A percentile compares a stretch with the other conserved stretches of the same genome.
Evolutionary conservation across 2,329 filamentous ascomycete genomes (phyloP).

Genomic region (Chaetomium strumarium): DNA sequence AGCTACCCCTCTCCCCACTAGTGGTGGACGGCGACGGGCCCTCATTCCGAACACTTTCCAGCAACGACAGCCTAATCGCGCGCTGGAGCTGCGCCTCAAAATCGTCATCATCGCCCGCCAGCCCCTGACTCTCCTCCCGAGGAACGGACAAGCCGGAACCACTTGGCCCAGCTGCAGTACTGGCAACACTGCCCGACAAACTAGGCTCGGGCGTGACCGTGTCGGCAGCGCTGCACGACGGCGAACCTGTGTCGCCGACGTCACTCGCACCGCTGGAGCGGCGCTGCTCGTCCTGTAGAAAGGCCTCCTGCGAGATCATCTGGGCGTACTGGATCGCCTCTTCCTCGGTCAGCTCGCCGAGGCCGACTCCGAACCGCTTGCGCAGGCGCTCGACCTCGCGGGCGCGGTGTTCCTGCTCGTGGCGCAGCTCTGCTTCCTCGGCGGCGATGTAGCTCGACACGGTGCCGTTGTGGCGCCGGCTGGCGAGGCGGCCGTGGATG

Average conservation of each 20-base stretch:
- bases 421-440: slow-evolving; percentile 75
- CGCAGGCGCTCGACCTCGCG: slow-evolving; percentile 66
- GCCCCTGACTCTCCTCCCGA: slow-evolving; percentile 38
- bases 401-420: slow-evolving; percentile 60
- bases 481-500: slow-evolving; percentile 44
- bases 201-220: slow-evolving; percentile 53
- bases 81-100: slow-evolving; percentile 58
- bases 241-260: slow-evolving; percentile 20
- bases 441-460: slow-evolving; percentile 78
- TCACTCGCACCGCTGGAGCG: slow-evolving; percentile 44
- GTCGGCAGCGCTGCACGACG: slow-evolving; percentile 32
- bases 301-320: slow-evolving; percentile 59
- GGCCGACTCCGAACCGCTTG: slow-evolving; percentile 76
- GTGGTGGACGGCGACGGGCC: slow-evolving; percentile 35
- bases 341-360: slow-evolving; percentile 61
- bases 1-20: not conserved
- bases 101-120: slow-evolving; percentile 51
- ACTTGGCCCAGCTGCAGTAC: slow-evolving; percentile 24
- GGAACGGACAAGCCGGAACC: slow-evolving; percentile 13
- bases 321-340: slow-evolving; percentile 60
- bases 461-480: slow-evolving; percentile 56
- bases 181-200: slow-evolving; percentile 36
- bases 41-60: slow-evolving; percentile 48
- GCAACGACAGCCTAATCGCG: slow-evolving; percentile 55
- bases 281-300: slow-evolving; percentile 50